Evolutionary conservation across 306 rosid genomes (phyloP).

Genomic region (Dryas octopetala): DNA sequence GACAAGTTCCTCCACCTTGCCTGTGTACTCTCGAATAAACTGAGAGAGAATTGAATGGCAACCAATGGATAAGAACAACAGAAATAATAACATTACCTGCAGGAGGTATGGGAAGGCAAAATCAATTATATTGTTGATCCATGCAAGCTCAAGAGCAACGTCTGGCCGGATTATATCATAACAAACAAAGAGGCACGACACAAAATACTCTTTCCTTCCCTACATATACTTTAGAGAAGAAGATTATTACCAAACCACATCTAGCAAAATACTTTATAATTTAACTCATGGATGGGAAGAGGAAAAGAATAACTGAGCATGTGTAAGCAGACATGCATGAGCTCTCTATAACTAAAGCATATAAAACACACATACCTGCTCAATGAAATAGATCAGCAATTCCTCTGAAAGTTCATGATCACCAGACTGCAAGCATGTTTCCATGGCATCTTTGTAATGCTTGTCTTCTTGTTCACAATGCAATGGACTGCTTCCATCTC

Average conservation of each 20-base stretch:
- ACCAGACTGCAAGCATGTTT: constrained; percentile 95
- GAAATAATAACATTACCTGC: constrained; percentile 50
- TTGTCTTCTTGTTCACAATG: constrained; percentile 90
- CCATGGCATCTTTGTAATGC: constrained; percentile 98
- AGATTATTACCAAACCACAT: not conserved
- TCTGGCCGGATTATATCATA: constrained; percentile 88
- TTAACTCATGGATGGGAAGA: not conserved
- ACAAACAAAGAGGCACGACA: constrained; percentile 95
- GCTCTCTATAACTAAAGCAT: not conserved
- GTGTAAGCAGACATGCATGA: not conserved
- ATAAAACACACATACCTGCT: constrained; percentile 53
- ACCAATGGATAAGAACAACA: not conserved
- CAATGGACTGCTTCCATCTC: constrained; percentile 98
- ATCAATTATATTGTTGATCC: constrained; percentile 88
- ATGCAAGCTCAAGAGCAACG: constrained; percentile 86
- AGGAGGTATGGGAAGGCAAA: constrained; percentile 88
- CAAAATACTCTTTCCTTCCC: constrained; percentile 99
- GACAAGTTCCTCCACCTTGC: constrained; percentile 90
- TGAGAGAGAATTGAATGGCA: constrained; percentile 19
- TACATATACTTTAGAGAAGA: constrained; percentile 38
- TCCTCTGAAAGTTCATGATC: constrained; percentile 95
- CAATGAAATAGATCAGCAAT: constrained; percentile 88
- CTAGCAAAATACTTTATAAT: not conserved
- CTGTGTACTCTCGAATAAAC: constrained; percentile 89
- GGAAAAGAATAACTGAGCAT: not conserved